Evolutionary conservation across 2,329 filamentous ascomycete genomes (phyloP).

Genomic region (Sclerotinia sclerotiorum): DNA sequence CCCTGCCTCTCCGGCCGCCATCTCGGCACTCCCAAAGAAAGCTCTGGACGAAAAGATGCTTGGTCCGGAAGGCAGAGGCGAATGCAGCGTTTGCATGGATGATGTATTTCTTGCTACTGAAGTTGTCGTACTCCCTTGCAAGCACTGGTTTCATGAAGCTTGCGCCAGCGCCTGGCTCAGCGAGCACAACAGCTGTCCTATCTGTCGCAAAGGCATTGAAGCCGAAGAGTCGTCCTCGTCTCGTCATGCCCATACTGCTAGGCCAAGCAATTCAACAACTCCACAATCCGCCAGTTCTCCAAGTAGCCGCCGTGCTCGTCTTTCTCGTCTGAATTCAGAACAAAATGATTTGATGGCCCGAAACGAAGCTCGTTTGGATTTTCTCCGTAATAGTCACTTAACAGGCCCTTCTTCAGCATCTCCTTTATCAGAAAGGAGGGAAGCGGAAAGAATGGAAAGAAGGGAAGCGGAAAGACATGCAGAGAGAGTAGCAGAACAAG

Average conservation of each 20-base stretch:
- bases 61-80: constrained; percentile 61
- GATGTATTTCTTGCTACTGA: constrained; percentile 70
- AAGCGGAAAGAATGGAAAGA: constrained; percentile 1
- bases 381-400: constrained; percentile 31
- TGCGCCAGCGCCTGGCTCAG: constrained; percentile 83
- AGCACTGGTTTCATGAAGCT: constrained; percentile 87
- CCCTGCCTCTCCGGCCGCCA: constrained; percentile 74
- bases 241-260: constrained; percentile 18
- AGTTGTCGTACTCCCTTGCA: constrained; percentile 78
- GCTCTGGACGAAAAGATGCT: constrained; percentile 70
- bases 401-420: constrained; percentile 29
- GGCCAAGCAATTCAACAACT: constrained; percentile 21
- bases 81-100: constrained; percentile 96
- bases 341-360: constrained; percentile 21
- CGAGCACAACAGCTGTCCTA: constrained; percentile 91
- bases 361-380: constrained; percentile 38
- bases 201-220: constrained; percentile 58
- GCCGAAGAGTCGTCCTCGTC: constrained; percentile 27
- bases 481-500: neutral
- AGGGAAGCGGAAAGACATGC: constrained; percentile 4
- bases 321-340: constrained; percentile 12
- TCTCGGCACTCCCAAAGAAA: constrained; percentile 70
- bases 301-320: constrained; percentile 23
- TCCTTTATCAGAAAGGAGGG: constrained; percentile 13
- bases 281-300: neutral